Evolutionary conservation across 306 rosid genomes (phyloP), one percentile per base, ranked within the genome.

Genomic region (Acacia acuminata): DNA sequence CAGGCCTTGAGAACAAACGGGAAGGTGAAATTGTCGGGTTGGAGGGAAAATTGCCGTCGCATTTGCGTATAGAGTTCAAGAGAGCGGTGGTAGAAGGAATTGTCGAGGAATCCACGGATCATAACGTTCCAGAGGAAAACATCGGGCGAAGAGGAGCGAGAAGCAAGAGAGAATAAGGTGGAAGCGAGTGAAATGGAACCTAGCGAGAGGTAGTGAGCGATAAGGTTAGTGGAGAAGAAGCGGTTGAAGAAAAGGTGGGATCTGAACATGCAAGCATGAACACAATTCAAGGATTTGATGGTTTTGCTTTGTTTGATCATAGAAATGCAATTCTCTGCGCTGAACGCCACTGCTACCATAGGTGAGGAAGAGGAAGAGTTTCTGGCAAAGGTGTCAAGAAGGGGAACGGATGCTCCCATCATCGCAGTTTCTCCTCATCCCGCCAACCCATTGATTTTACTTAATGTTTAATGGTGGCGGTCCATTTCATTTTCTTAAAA

Each of bases 1-100:
- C 88, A 84, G 1, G 87, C 88, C 88, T 88, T 88, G 10, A 85
- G 40, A 64, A 83, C 82, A 76, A 71, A 85, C 11, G 90, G 88
- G 79, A 88, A 88, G 4, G 88, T 83, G 70, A 80, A 85, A 64
- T 85, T 71, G 75, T 88, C 75, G 2, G 90, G 88, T 44, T 8
- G 43, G 45, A 83, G 56, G 42, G 77, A 82, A 30, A 66, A 27
- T 60, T 69, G 79, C 47, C 44, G 74, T 63, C 51, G 64, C 88
- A 88, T 85, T 77, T 80, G 78, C 15, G 50, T 14, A 48, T 88
- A 88, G 8, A 85, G 60, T 73, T 74, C 4, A 53, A 88, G 11
- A 70, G 84, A 83, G 65, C 25, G 75, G 66, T n/a, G 72, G 45
- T 77, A 73, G 10, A 77, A 32, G 47, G 82, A 85, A 61, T 81